Percentiles rank a stretch among this genome's conserved stretches.
Evolutionary conservation across 1,139 yeast genomes (phyloP).

Genomic region (Kurtzmaniella quercitrusa): DNA sequence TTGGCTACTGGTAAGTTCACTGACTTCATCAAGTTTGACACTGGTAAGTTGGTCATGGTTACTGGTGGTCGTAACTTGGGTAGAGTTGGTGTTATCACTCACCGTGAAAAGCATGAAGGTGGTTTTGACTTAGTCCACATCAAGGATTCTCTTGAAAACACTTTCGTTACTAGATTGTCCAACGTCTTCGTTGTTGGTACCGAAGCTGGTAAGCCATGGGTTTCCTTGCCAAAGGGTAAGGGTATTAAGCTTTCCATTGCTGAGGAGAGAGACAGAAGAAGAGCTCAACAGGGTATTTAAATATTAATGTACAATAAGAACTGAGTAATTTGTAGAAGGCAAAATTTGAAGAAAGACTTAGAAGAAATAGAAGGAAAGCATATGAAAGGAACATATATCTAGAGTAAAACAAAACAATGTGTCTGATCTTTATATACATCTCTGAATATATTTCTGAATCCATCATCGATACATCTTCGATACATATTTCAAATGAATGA

Average conservation of each 20-base stretch:
- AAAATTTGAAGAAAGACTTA: no score
- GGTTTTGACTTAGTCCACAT: constrained; percentile 97
- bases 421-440: no score
- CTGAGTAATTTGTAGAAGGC: background rate
- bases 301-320: constrained; percentile 10
- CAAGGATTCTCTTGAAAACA: constrained; percentile 92
- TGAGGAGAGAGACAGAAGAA: constrained; percentile 95
- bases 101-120: constrained; percentile 98
- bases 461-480: no score
- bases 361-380: no score
- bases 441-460: no score
- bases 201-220: constrained; percentile 87
- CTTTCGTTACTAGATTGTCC: constrained; percentile 89
- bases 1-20: constrained; percentile 88
- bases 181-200: constrained; percentile 89
- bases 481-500: no score
- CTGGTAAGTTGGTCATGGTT: constrained; percentile 90
- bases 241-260: constrained; percentile 92
- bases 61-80: constrained; percentile 99
- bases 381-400: no score
- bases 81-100: constrained; percentile 92
- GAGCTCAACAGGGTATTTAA: constrained; percentile 51
- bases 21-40: constrained; percentile 84
- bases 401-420: no score
- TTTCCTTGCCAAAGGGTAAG: constrained; percentile 96